Base-by-base conservation (phyloP, 192 early-diverging fungal genomes). In the Coemansia sp. region DNA sequence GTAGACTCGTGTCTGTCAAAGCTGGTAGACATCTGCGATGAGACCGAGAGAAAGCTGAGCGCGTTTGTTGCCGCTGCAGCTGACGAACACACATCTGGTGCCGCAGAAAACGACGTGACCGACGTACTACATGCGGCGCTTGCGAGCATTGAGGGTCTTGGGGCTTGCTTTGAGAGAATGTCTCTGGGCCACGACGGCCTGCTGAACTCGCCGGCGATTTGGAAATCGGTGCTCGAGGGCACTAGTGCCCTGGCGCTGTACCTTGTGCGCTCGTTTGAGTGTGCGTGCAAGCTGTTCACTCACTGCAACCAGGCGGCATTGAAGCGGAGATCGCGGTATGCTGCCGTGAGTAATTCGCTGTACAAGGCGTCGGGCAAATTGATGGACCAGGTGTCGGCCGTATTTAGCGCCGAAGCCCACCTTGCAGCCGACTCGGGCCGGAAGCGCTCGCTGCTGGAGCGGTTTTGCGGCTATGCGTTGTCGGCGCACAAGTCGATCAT, bases 161-260 rank as follows among this genome's bases (percentile, higher is more conserved):
- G 35, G 17, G 28, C 30, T 5, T 51, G 53, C 27, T 23, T 64
- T 11, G 58, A 59, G 26, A 36, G 31, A 20, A 20, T 64, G 22
- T 71, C 56, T 3, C 23, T 51, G 0, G 61, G 67, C 5, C 45
- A 50, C 19, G 53, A 49, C 19, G 49, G 62, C 0, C 7, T 71
- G 28, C 53, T 64, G 12, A 41, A 20, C 20, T 71, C 68, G 5
- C 53, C 28, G 28, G 57, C 52, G 12, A 64, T 71, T 15, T 71
- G 68, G 68, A 60, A 41, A 25, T 64, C 68, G 5, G 48, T 57
- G 2, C 49, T 71, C 23, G 68, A 71, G 4, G 55, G 51, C 1
- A 60, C 61, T 11, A 42, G n/a, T 5, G 53, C 69, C 8, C 19
- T 65, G 8, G 69, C 69, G 0, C 28, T 49, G 15, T 52, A 64